These are phyloP conservation scores for Phytomonas sp. DNA, from an alignment of 208 protist species.

Conservation along the genomic window DNA sequence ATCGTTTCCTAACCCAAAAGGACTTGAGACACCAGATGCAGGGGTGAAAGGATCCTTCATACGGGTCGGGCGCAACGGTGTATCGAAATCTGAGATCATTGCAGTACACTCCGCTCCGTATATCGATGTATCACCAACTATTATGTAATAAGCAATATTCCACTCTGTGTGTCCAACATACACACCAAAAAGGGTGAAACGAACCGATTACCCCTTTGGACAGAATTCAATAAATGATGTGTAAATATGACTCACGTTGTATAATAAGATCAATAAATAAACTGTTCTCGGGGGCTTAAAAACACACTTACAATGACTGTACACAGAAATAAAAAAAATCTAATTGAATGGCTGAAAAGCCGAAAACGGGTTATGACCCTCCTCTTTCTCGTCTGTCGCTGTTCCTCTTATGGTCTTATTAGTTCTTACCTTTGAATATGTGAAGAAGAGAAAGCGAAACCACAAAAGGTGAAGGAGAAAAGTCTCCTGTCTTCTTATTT, in stretches of 20 bases:
- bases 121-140: neutral
- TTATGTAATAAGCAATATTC: neutral
- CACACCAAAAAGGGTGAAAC: neutral
- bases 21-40: neutral
- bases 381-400: constrained; percentile 2
- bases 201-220: neutral
- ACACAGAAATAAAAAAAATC: constrained; percentile 8
- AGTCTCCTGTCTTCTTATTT: neutral
- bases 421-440: neutral
- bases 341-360: neutral
- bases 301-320: constrained; percentile 12
- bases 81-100: neutral
- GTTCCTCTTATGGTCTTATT: neutral
- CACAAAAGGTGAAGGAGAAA: neutral
- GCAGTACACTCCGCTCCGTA: neutral
- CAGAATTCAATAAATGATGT: neutral
- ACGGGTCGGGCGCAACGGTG: neutral
- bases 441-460: neutral
- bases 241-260: neutral
- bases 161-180: neutral
- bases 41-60: neutral
- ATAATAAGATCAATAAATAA: neutral
- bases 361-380: neutral
- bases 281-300: neutral
- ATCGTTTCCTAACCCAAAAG: neutral